These are phyloP conservation scores for Plasmodium vivax DNA, from an alignment of 169 alveolate genomes.

Conservation along the genomic window DNA sequence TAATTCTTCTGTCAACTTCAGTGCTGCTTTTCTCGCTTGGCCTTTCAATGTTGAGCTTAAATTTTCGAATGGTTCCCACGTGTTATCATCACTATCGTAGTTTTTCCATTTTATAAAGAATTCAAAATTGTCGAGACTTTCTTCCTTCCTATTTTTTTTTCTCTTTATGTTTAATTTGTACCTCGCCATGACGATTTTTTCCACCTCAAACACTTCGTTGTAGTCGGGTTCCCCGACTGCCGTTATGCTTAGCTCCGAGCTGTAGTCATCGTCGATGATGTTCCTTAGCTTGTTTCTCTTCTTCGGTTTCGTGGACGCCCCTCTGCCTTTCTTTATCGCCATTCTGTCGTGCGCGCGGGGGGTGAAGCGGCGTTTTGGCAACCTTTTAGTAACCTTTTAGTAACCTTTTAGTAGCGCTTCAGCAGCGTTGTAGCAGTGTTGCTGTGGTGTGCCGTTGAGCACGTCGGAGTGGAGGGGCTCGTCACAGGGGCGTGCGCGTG, in stretches of 20 bases:
- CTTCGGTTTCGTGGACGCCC: not conserved
- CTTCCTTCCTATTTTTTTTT: constrained; percentile 45
- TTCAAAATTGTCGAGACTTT: constrained; percentile 66
- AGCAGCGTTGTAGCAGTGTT: not conserved
- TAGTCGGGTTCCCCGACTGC: constrained; percentile 69
- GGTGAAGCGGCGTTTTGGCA: not conserved
- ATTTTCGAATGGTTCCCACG: constrained; percentile 74
- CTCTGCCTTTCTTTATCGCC: constrained; percentile 21
- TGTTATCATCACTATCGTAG: constrained; percentile 72
- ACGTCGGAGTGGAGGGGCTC: not conserved
- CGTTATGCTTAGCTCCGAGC: constrained; percentile 24
- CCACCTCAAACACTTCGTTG: constrained; percentile 62
- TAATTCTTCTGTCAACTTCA: constrained; percentile 25
- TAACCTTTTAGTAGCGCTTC: not conserved
- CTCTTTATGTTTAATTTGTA: constrained; percentile 30
- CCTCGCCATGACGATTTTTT: constrained; percentile 66
- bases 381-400: not conserved
- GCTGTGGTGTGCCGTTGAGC: not conserved
- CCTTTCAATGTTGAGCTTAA: constrained; percentile 63
- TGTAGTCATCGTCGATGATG: constrained; percentile 26
- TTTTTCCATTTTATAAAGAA: constrained; percentile 71
- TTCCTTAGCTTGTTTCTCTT: constrained; percentile 5
- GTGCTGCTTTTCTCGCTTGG: constrained; percentile 54
- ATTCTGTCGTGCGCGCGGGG: not conserved
- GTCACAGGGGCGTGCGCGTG: not conserved